Base-by-base conservation (phyloP, 106 monocot genomes). In the Apostasia shenzhenica region DNA sequence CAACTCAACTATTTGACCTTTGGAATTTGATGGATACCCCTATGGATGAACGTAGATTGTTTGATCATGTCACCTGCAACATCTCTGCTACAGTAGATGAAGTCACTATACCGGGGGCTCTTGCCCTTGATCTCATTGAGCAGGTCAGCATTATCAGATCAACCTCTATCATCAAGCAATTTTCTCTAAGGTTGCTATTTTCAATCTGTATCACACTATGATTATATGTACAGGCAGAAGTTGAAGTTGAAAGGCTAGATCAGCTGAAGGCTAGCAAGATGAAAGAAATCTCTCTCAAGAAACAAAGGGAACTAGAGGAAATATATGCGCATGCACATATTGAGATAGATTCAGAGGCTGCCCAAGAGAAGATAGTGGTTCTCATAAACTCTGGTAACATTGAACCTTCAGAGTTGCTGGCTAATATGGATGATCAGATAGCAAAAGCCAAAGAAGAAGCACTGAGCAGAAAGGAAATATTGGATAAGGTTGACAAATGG, bases 21-120 rank as follows among this genome's bases (percentile, higher is more conserved):
- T 97, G 97, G 97, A 85, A 97, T 76, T 79, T 97, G 26, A 97
- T 97, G 97, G 97, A 97, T 69, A 92, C 97, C 45, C 89, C 89
- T 41, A 48, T 14, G 45, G 86, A 97, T 75, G 97, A 97, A 67
- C 67, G 77, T 44, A 81, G 70, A 54, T 68, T 92, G 66, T 97
- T 97, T 77, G 78, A 81, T 73, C 97, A 97, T 77, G 81, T 97
- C 55, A 97, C 97, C 10, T 97, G 97, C 71, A 89, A 92, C 65
- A 85, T 92, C 46, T 86, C 84, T 56, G 77, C 91, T 40, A 64
- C 73, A 56, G 92, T 89, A 48, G 86, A 97, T 14, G 84, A 97
- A 14, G 97, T 97, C 72, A 87, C 78, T 61, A 55, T 81, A 71
- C 92, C 91, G 77, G 87, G 91, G 4, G 78, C 97, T 67, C 87